Evolutionary conservation across 305 asterid species (phyloP).

Genomic region (Fraxinus xanthoxyloides): DNA sequence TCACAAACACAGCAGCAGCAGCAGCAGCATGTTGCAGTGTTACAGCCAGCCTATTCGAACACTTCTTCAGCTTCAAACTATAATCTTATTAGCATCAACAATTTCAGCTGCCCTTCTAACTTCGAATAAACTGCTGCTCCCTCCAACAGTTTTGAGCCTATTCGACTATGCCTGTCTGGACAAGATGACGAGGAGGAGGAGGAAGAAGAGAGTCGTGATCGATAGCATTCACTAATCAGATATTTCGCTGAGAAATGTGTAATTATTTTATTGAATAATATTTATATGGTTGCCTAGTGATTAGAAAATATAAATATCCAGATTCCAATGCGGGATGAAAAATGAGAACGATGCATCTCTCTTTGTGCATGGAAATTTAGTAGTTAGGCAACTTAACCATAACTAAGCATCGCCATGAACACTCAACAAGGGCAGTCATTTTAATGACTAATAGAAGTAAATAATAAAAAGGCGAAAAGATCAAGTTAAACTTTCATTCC

Average conservation of each 20-base stretch:
- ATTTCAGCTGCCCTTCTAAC: slow-evolving; percentile 27
- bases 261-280: background rate
- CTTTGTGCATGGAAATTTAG: too few relatives aligned
- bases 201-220: slow-evolving; percentile 58
- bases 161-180: slow-evolving; percentile 22
- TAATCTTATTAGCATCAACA: slow-evolving; percentile 40
- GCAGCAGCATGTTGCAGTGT: slow-evolving; percentile 17
- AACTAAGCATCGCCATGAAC: background rate
- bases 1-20: slow-evolving; percentile 30
- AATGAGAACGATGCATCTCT: too few relatives aligned
- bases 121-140: slow-evolving; percentile 37
- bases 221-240: slow-evolving; percentile 55
- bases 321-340: too few relatives aligned
- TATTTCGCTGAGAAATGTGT: slow-evolving; percentile 34
- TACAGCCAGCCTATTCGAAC: slow-evolving; percentile 67
- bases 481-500: too few relatives aligned
- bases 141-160: slow-evolving; percentile 48
- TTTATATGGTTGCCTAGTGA: background rate
- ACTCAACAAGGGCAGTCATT: background rate
- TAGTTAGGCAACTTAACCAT: background rate
- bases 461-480: too few relatives aligned
- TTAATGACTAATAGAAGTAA: too few relatives aligned
- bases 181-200: slow-evolving; percentile 36
- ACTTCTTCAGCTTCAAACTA: slow-evolving; percentile 68
- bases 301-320: too few relatives aligned